A percentile compares a stretch with the other conserved stretches of the same genome.
phyloP scores from a whole-genome alignment of 176 grass and related monocot genomes.

The Tuctoria greenei region DNA sequence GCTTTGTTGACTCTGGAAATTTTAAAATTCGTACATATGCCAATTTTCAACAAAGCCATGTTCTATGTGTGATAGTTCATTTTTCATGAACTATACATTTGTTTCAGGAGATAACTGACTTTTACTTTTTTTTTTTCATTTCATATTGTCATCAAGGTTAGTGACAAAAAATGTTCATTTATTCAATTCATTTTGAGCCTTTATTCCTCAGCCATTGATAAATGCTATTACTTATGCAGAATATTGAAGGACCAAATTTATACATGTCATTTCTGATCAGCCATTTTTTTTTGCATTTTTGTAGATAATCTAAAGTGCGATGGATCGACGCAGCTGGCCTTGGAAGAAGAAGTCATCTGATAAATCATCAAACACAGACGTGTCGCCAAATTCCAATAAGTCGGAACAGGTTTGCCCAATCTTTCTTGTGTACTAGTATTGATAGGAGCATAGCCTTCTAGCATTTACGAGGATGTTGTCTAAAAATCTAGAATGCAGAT shows the following conservation, averaged over 20 bases:
- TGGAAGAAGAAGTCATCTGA: conserved; percentile 99
- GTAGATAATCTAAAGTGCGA: conserved; percentile 41
- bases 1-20: conserved; percentile 1
- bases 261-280: conserved; percentile 14
- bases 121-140: background rate
- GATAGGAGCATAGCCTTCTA: conserved; percentile 3
- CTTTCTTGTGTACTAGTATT: conserved; percentile 25
- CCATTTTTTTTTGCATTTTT: conserved; percentile 7
- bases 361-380: conserved; percentile 59
- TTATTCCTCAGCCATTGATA: background rate
- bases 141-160: background rate
- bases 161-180: background rate
- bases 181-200: conserved; percentile 1
- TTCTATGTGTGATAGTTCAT: background rate
- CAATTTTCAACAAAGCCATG: background rate
- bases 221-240: background rate
- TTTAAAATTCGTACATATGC: conserved; percentile 12
- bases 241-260: conserved; percentile 13
- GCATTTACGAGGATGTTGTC: background rate
- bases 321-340: conserved; percentile 97
- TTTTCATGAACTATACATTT: background rate
- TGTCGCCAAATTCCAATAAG: conserved; percentile 52
- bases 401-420: conserved; percentile 54
- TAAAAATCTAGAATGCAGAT: background rate
- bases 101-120: background rate